Percentiles rank a stretch among this genome's conserved stretches.
phyloP scores from a whole-genome alignment of 306 rosid species.

The Myrica gale region DNA sequence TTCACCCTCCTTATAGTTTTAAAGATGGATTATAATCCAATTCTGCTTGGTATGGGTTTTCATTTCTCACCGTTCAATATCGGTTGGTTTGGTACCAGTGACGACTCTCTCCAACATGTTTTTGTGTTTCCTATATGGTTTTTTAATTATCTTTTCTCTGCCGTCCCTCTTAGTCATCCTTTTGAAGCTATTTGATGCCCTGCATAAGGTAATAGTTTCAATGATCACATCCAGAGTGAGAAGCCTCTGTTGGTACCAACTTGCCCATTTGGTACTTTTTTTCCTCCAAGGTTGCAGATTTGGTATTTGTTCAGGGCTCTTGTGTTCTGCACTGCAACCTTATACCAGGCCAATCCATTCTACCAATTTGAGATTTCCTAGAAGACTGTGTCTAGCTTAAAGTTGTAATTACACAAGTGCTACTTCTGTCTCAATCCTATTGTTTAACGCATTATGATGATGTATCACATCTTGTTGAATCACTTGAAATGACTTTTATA shows the following conservation, averaged over 20 bases:
- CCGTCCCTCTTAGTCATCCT: background rate
- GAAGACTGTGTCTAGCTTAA: background rate
- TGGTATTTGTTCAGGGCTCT: background rate
- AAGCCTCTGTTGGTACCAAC: background rate
- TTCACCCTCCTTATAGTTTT: too few relatives aligned
- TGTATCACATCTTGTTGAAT: background rate
- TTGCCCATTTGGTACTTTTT: too few relatives aligned
- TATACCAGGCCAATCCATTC: background rate
- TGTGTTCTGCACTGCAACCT: background rate
- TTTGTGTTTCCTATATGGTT: too few relatives aligned
- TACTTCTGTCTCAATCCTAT: background rate
- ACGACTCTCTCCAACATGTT: background rate
- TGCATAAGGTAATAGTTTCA: background rate
- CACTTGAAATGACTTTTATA: background rate
- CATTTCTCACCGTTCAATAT: background rate
- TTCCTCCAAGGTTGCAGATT: background rate
- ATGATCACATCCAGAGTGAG: background rate
- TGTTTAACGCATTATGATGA: background rate
- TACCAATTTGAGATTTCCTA: background rate
- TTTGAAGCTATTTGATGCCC: background rate
- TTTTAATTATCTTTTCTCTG: background rate
- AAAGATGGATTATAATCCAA: background rate
- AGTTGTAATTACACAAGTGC: background rate
- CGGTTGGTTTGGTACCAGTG: background rate
- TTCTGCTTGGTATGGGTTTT: background rate